These are phyloP conservation scores for Talaromyces sp. DNA, from an alignment of 2,329 filamentous ascomycete genomes.

Conservation along the genomic window DNA sequence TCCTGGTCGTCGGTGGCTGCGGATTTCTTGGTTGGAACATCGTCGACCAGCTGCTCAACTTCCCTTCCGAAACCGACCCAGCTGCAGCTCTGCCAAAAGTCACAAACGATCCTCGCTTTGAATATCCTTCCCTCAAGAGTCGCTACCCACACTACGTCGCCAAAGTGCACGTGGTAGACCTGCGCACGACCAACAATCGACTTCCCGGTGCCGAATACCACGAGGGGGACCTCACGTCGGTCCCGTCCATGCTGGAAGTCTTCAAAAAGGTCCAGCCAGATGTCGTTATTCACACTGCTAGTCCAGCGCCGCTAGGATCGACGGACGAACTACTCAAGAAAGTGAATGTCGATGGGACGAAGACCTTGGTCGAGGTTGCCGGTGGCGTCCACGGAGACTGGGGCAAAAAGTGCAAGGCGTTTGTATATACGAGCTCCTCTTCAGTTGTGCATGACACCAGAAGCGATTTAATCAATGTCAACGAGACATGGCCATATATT, in stretches of 20 bases:
- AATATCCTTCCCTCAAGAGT: conserved; percentile 29
- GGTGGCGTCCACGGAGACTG: conserved; percentile 60
- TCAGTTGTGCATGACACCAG: conserved; percentile 80
- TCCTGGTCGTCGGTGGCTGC: conserved; percentile 76
- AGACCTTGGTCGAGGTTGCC: conserved; percentile 60
- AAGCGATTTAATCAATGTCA: conserved; percentile 73
- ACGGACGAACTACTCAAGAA: conserved; percentile 61
- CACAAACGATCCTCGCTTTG: conserved; percentile 28
- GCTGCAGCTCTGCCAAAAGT: conserved; percentile 32
- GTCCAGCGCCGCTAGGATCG: conserved; percentile 52
- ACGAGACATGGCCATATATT: conserved; percentile 75
- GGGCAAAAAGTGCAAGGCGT: conserved; percentile 59
- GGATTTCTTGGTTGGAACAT: conserved; percentile 81
- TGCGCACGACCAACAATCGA: conserved; percentile 65
- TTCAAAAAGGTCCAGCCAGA: conserved; percentile 66
- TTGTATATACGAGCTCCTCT: conserved; percentile 87
- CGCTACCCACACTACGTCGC: conserved; percentile 40
- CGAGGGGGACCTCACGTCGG: conserved; percentile 72
- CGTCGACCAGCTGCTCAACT: conserved; percentile 63
- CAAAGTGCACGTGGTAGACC: conserved; percentile 64
- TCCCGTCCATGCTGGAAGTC: conserved; percentile 53
- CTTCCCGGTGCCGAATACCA: conserved; percentile 59
- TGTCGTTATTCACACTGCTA: conserved; percentile 87
- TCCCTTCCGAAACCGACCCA: conserved; percentile 43
- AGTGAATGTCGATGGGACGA: conserved; percentile 85